These are phyloP conservation scores for Mycosarcoma maydis DNA, from an alignment of 1,284 basidiomycete genomes.

Conservation along the genomic window DNA sequence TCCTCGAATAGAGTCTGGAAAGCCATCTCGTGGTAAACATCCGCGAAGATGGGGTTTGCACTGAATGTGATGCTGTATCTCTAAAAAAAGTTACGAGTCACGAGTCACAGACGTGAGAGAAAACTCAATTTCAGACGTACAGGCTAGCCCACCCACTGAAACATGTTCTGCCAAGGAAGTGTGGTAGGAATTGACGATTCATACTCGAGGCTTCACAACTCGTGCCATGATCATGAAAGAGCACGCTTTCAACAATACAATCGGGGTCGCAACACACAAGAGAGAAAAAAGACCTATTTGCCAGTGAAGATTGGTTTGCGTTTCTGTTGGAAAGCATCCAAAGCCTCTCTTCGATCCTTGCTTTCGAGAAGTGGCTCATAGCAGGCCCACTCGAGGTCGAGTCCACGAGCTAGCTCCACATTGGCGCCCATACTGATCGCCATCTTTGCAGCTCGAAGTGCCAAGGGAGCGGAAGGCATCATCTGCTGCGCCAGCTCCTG, in stretches of 20 bases:
- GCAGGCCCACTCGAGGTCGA: conserved; percentile 18
- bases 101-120: no score
- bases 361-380: conserved; percentile 23
- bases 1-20: conserved; percentile 20
- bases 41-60: no score
- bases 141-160: no score
- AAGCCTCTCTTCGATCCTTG: conserved; percentile 18
- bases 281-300: conserved; percentile 1
- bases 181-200: no score
- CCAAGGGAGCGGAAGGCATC: conserved; percentile 77
- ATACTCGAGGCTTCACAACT: no score
- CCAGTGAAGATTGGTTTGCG: conserved; percentile 22
- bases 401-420: conserved; percentile 21
- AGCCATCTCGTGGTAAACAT: no score
- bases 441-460: conserved; percentile 85
- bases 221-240: no score
- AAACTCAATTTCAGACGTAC: no score
- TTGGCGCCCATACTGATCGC: conserved; percentile 71
- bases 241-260: no score
- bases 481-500: conserved; percentile 12
- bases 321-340: conserved; percentile 26
- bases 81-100: no score
- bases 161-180: no score
- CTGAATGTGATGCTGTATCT: no score
- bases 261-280: not conserved